A percentile compares a stretch with the other conserved stretches of the same genome.
phyloP scores from a whole-genome alignment of 2,329 filamentous ascomycete genomes.

The Lachnellula occidentalis region DNA sequence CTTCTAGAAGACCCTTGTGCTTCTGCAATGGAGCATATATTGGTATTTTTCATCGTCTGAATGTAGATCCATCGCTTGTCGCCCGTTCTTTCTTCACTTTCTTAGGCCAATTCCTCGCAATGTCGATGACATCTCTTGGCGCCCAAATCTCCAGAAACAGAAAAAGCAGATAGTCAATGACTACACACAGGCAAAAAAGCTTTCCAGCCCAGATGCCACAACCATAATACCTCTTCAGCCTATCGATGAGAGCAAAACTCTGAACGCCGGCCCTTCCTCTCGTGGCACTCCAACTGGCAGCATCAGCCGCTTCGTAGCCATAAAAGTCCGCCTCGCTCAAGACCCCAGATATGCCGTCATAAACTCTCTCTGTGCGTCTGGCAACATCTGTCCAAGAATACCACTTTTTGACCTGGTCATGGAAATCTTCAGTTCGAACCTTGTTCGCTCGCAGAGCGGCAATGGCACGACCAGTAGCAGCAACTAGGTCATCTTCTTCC shows the following conservation, averaged over 20 bases:
- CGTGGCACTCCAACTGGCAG: slow-evolving; percentile 60
- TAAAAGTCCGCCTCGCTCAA: slow-evolving; percentile 85
- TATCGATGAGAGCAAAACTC: slow-evolving; percentile 89
- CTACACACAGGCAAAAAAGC: slow-evolving; percentile 88
- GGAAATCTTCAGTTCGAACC: slow-evolving; percentile 87
- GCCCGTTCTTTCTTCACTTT: slow-evolving; percentile 43
- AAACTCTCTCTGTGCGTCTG: slow-evolving; percentile 87
- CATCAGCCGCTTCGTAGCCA: slow-evolving; percentile 64
- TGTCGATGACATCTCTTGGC: slow-evolving; percentile 79
- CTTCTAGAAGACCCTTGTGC: too few species aligned
- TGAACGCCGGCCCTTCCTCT: slow-evolving; percentile 65
- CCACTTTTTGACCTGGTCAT: slow-evolving; percentile 97
- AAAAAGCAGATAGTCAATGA: slow-evolving; percentile 90
- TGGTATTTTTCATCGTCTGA: background rate
- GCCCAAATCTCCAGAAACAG: slow-evolving; percentile 83
- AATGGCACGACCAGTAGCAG: slow-evolving; percentile 85
- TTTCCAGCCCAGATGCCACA: slow-evolving; percentile 99
- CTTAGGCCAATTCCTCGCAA: slow-evolving; percentile 86
- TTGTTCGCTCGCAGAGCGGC: slow-evolving; percentile 77
- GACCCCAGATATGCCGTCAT: slow-evolving; percentile 85
- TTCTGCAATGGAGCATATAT: too few species aligned
- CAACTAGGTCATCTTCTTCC: slow-evolving; percentile 90
- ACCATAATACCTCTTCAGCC: slow-evolving; percentile 92
- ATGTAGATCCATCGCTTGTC: slow-evolving; percentile 6
- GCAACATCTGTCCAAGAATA: slow-evolving; percentile 98